Evolutionary conservation across 352 stramenopile genomes (phyloP).

Genomic region (Phytopythium sindhum): DNA sequence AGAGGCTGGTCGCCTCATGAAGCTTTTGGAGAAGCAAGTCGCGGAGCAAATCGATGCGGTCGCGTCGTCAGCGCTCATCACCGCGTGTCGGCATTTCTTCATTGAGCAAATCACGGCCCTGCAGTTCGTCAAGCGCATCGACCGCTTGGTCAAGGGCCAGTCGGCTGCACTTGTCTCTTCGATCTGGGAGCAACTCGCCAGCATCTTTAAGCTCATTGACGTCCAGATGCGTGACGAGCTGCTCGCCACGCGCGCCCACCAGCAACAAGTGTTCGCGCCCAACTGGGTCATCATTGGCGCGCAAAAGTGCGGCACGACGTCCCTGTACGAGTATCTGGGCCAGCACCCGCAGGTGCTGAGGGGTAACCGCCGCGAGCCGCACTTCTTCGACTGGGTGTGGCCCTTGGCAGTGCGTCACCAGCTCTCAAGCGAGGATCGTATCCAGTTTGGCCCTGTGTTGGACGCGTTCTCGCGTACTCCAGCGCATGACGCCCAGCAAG

Average conservation of each 20-base stretch:
- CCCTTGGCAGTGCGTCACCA: constrained; percentile 23
- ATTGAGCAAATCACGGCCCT: constrained; percentile 57
- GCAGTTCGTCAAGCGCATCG: constrained; percentile 28
- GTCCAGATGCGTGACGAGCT: constrained; percentile 30
- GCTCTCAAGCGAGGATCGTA: constrained; percentile 21
- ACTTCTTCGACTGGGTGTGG: constrained; percentile 71
- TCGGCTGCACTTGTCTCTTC: constrained; percentile 8
- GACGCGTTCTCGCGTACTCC: constrained; percentile 13
- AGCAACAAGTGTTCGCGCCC: constrained; percentile 24
- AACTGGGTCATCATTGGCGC: constrained; percentile 61
- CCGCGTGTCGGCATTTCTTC: constrained; percentile 48
- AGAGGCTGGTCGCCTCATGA: constrained; percentile 23
- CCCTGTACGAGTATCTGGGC: constrained; percentile 52
- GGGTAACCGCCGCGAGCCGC: constrained; percentile 58
- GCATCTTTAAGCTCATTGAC: constrained; percentile 46
- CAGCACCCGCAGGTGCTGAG: constrained; percentile 88
- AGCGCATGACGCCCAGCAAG: neutral
- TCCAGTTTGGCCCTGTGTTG: constrained; percentile 23
- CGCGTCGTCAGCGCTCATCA: constrained; percentile 19
- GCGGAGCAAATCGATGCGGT: constrained; percentile 15
- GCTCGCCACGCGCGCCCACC: constrained; percentile 7
- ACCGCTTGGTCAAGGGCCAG: constrained; percentile 15
- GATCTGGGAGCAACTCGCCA: constrained; percentile 33
- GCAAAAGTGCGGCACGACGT: constrained; percentile 67
- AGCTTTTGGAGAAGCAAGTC: constrained; percentile 24